Base-by-base conservation (phyloP, 2,329 filamentous ascomycete species). In the Emmonsia crescens region DNA sequence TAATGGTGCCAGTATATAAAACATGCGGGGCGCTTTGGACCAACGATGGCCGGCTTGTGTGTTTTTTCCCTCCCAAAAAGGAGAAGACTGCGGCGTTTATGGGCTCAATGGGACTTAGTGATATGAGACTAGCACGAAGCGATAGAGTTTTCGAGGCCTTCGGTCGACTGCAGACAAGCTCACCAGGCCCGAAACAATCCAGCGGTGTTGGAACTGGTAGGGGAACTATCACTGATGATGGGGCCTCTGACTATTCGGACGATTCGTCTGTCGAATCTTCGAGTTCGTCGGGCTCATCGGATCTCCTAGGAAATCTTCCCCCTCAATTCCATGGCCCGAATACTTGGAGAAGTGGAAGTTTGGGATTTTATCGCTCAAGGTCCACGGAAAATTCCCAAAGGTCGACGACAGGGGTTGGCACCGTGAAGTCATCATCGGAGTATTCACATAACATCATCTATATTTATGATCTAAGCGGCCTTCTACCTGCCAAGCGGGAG, bases 401-500 rank as follows among this genome's bases (percentile, higher is more conserved):
- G 51, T 81, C 79, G 12, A 77, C 83, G 6, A 88, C 82, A 1
- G 83, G 83, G 1, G 78, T 80, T 44, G 82, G 80, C 1, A 85
- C 82, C 0, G 82, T 71, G 8, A 76, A 74, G 64, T 68, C 72
- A 36, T 65, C 66, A 24, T 76, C 73, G 21, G 72, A 74, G 3
- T 74, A 78, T 60, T 75, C 80, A 1, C 88, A 87, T 67, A 91
- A 92, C 64, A 79, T 89, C 27, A 77, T 97, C 24, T 85, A 85
- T 1, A 85, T 96, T 46, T 82, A 92, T 68, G 82, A 90, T 64
- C 72, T 95, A 31, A 82, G 84, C 10, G 78, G 83, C 56, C 73
- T 91, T 14, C 76, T 96, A n/a, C 92, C 92, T 0, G 88, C 89
- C 2, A 94, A 91, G 72, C 82, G 82, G 63, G 81, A 85, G 60